Evolutionary conservation across 2,329 filamentous ascomycete species (phyloP).

Genomic region (Fusarium tanahbumbuense): DNA sequence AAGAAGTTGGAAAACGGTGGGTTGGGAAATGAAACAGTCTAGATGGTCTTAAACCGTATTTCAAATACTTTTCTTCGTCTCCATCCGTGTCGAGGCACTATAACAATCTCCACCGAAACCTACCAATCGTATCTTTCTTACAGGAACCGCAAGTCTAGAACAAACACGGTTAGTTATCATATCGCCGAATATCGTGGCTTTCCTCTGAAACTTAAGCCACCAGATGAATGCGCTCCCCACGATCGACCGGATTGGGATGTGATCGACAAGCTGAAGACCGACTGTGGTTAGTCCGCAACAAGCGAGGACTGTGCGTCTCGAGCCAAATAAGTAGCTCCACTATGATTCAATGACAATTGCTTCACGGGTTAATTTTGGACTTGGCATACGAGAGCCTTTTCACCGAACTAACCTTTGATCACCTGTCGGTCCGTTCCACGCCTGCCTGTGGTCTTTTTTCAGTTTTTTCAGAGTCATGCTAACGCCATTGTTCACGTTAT

Average conservation of each 20-base stretch:
- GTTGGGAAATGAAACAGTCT: background rate
- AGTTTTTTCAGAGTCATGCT: background rate
- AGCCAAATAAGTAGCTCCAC: background rate
- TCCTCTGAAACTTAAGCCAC: background rate
- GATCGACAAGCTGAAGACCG: background rate
- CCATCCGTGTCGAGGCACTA: background rate
- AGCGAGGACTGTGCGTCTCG: background rate
- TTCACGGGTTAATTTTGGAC: background rate
- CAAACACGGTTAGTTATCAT: background rate
- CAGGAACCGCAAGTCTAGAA: background rate
- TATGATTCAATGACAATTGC: background rate
- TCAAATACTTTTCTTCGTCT: background rate
- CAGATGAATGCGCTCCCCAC: background rate
- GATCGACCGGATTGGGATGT: background rate
- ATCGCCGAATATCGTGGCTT: background rate
- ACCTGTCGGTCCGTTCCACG: background rate
- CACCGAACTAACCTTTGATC: fast-evolving
- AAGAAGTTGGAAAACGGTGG: background rate
- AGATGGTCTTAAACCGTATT: background rate
- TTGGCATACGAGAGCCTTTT: background rate
- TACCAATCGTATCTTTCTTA: background rate
- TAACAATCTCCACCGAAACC: background rate
- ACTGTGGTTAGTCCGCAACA: background rate
- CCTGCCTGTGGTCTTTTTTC: too few species aligned
- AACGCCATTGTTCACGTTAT: too few species aligned